Evolutionary conservation across 2,329 filamentous ascomycete genomes (phyloP), one percentile per base, ranked within the genome.

Genomic region (Phoma sp.): DNA sequence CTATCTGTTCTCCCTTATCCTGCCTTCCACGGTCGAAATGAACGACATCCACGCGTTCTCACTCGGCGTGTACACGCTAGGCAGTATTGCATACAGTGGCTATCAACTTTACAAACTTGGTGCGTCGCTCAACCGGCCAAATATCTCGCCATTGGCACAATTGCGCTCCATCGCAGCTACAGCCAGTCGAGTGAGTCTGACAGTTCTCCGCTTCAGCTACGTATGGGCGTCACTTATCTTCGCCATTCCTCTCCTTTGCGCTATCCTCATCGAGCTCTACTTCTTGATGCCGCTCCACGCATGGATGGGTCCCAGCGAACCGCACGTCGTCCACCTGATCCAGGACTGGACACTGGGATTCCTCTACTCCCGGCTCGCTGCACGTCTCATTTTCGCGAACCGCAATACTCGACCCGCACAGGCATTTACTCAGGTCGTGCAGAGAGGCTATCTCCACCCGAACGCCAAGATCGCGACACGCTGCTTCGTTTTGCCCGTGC

Each of bases 31-130:
- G 1, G 65, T 74, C 7, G 67, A 90, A 57, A 89, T 93, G 69
- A 99, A 98, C 74, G 95, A 99, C 73, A 90, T 99, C 21, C 98
- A 99, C 67, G 93, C 95, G 11, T 96, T 97, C 73, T 96, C 92
- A 46, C 87, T 95, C 25, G 95, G 95, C 12, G 83, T 96, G 33
- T 96, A 96, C 71, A 80, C 92, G 21, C 80, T 96, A 4, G 91
- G 90, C 10, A 86, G 84, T 4, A 68, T 85, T 1, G 78, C 84
- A 2, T 96, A 93, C 71, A 75, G 63, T 7, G 40, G 51, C 39
- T 73, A 66, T 46, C 83, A 34, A 62, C 82, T 23, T 77, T 86
- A 60, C 84, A 87, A 69, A 62, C 81, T 73, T 43, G 32, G 68
- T 45, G 47, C 54, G 2, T 60, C 63, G 21, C 57, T 75, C 28